Percentiles rank a stretch among this genome's conserved stretches.
Conservation (phyloP, 352 stramenopile genomes). For the Phytophthora capsici region DNA sequence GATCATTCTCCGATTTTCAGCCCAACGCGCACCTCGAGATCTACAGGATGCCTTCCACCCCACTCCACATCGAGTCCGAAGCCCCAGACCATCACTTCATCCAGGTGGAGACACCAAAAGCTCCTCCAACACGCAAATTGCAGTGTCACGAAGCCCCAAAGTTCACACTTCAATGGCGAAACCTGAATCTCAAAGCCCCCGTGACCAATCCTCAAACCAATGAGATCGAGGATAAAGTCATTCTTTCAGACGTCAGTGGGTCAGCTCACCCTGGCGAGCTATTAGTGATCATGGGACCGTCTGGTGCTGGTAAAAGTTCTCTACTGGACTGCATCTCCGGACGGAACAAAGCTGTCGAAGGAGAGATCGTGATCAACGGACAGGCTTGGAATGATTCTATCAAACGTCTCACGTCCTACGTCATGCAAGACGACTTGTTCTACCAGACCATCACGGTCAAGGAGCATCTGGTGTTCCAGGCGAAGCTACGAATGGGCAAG, state of each 20-base stretch:
- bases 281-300: constrained; percentile 74
- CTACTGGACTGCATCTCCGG: constrained; percentile 94
- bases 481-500: constrained; percentile 74
- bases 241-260: constrained; percentile 61
- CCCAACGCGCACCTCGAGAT: not conserved
- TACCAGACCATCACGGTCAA: constrained; percentile 88
- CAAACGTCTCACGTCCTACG: constrained; percentile 56
- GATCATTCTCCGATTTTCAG: not conserved
- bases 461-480: constrained; percentile 89
- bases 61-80: constrained; percentile 1
- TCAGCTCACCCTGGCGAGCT: constrained; percentile 54
- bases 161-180: constrained; percentile 52
- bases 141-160: constrained; percentile 11
- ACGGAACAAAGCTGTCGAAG: constrained; percentile 79
- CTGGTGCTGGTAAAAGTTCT: constrained; percentile 90
- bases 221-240: constrained; percentile 48
- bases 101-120: constrained; percentile 20
- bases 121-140: constrained; percentile 1
- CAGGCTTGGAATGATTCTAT: constrained; percentile 40
- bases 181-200: constrained; percentile 38
- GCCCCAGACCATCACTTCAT: constrained; percentile 14
- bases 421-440: constrained; percentile 93
- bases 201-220: constrained; percentile 56
- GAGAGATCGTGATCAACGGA: constrained; percentile 74
- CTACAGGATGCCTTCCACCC: not conserved